phyloP scores from a whole-genome alignment of 305 asterid species.

The Nicotiana rustica region DNA sequence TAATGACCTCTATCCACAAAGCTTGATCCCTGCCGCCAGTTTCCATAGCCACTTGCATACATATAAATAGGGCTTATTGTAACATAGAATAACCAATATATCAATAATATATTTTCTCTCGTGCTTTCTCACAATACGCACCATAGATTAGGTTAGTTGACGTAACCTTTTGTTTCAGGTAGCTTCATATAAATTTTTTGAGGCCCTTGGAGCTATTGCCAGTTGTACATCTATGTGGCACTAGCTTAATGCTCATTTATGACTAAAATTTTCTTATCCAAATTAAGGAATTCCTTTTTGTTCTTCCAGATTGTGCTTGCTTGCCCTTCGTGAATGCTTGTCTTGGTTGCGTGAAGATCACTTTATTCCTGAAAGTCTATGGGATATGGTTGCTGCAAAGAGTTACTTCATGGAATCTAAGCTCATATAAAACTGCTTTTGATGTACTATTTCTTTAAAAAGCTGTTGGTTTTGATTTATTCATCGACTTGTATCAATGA shows the following conservation, averaged over 20 bases:
- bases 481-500: background rate
- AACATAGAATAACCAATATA: too few species aligned
- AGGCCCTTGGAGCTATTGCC: constrained; percentile 19
- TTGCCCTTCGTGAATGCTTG: constrained; percentile 9
- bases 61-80: too few species aligned
- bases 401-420: constrained; percentile 22
- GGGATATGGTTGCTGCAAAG: constrained; percentile 20
- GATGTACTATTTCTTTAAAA: background rate
- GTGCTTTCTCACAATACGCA: background rate
- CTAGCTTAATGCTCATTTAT: background rate
- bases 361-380: background rate
- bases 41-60: too few species aligned
- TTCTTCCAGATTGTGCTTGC: constrained; percentile 2
- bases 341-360: background rate
- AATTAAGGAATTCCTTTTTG: constrained; percentile 2
- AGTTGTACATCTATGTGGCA: constrained; percentile 1
- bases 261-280: constrained; percentile 13
- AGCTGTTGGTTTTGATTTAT: constrained; percentile 2
- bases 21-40: too few species aligned
- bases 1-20: too few species aligned
- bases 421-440: constrained; percentile 11
- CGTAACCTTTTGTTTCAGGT: background rate
- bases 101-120: too few species aligned
- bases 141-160: background rate
- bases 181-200: background rate